Percentiles rank a stretch among this genome's conserved stretches.
These are phyloP conservation scores for Coemansia sp. DNA, from an alignment of 192 early-diverging fungal genomes.

Conservation along the genomic window DNA sequence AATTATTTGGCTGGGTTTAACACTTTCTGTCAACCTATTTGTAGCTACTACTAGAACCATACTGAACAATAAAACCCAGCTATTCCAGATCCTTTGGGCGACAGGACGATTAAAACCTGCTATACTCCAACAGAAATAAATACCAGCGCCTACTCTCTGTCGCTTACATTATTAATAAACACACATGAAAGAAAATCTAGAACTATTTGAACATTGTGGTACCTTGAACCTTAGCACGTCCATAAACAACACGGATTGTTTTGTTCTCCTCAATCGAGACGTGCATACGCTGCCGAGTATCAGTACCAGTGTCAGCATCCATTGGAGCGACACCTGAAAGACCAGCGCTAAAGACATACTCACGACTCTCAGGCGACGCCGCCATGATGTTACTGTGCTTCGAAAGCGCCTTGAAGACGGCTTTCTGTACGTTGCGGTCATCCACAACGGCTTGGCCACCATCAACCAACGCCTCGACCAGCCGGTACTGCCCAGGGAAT, in stretches of 20 bases:
- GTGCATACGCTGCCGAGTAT: constrained; percentile 39
- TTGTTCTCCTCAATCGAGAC: constrained; percentile 33
- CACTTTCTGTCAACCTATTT: too few species aligned
- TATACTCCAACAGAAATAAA: too few species aligned
- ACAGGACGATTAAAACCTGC: background rate
- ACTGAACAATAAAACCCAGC: background rate
- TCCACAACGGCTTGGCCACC: constrained; percentile 35
- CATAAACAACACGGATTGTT: constrained; percentile 38
- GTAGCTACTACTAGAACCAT: background rate
- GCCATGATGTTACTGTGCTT: constrained; percentile 33
- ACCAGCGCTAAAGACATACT: constrained; percentile 36
- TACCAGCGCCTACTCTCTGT: too few species aligned
- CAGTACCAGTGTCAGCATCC: constrained; percentile 3
- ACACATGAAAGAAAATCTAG: background rate
- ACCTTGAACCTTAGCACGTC: constrained; percentile 19
- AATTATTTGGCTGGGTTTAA: too few species aligned
- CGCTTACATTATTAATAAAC: background rate
- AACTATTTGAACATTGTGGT: background rate
- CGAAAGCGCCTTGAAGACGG: constrained; percentile 40
- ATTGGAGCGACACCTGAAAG: background rate
- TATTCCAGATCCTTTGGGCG: too few species aligned
- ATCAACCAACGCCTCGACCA: constrained; percentile 38
- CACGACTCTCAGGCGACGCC: constrained; percentile 22
- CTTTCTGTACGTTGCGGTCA: constrained; percentile 36
- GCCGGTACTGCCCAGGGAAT: constrained; percentile 43